Base-by-base conservation (phyloP, 78 protist species). In the Dictyostelium brefeldianum region DNA sequence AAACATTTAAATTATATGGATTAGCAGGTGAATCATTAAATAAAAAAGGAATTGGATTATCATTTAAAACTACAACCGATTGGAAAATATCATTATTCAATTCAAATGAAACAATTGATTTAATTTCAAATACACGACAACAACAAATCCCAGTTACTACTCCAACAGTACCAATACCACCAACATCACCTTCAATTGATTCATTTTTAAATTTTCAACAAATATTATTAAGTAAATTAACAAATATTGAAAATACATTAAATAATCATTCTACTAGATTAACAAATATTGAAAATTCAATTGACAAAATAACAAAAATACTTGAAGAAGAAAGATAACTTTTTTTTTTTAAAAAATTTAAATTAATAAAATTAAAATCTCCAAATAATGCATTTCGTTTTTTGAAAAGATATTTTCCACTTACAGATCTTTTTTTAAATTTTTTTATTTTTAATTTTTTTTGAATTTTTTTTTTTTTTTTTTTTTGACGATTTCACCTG, bases 1-100 rank as follows among this genome's bases (percentile, higher is more conserved):
- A 62, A 43, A 67, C 29, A 67, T 27, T 36, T 31, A 67, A 18
- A 31, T 31, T 67, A 25, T 67, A 67, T 31, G 17, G 18, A 15
- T 31, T 67, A 29, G 75, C 22, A 14, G 41, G 48, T 25, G 75
- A 67, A 67, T 14, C 27, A 67, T 67, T 67, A 31, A 31, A 67
- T 31, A 20, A 25, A 67, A 67, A 67, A 31, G 75, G 75, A 27
- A 67, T 67, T 31, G 75, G 75, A 29, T 67, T 67, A 67, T 67
- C 75, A 67, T 67, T 67, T 31, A 67, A 31, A 67, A 2, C 25
- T 14, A 67, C 20, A 31, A 29, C 75, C 27, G 31, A 67, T 31
- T 67, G 41, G 48, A 67, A 67, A 67, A 17, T 67, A 12, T 67
- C 75, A 31, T 31, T 67, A 14, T 67, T 31, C 36, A 15, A 10